phyloP scores from a whole-genome alignment of 805 yeast genomes.

The Metahyphopichia silvanorum region DNA sequence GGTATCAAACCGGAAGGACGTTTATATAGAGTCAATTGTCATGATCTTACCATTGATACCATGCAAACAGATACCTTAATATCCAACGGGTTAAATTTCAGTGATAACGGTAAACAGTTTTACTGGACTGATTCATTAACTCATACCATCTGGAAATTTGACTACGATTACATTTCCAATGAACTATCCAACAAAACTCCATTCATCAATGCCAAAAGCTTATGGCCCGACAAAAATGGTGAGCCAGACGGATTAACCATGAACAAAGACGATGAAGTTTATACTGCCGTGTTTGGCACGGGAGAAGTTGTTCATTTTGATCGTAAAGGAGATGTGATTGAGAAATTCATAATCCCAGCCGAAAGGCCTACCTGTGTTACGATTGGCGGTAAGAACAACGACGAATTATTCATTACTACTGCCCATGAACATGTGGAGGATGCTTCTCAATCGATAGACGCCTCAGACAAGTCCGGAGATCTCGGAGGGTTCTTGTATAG shows the following conservation, averaged over 20 bases:
- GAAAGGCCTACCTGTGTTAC: conserved; percentile 65
- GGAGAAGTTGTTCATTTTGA: conserved; percentile 53
- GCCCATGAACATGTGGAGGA: conserved; percentile 53
- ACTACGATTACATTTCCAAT: conserved; percentile 29
- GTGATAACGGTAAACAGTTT: conserved; percentile 22
- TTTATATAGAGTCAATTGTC: conserved; percentile 30
- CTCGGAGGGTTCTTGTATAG: conserved; percentile 61
- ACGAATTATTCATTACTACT: conserved; percentile 65
- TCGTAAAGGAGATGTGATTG: conserved; percentile 46
- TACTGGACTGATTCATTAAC: conserved; percentile 42
- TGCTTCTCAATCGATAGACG: conserved; percentile 19
- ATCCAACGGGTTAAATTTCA: conserved; percentile 63
- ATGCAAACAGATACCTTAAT: conserved; percentile 42
- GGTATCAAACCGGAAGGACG: conserved; percentile 49
- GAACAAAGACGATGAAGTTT: conserved; percentile 52
- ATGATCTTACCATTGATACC: conserved; percentile 25
- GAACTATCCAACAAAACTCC: conserved; percentile 24
- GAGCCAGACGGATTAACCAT: conserved; percentile 84
- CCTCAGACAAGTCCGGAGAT: conserved; percentile 36
- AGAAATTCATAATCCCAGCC: conserved; percentile 54
- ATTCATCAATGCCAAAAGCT: conserved; percentile 21
- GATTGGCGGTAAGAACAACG: conserved; percentile 57
- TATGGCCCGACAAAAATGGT: conserved; percentile 29
- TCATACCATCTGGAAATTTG: conserved; percentile 32
- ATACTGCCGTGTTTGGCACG: conserved; percentile 66